Conservation (phyloP, 2,329 filamentous ascomycete genomes). For the Parafenestella ontariensis region DNA sequence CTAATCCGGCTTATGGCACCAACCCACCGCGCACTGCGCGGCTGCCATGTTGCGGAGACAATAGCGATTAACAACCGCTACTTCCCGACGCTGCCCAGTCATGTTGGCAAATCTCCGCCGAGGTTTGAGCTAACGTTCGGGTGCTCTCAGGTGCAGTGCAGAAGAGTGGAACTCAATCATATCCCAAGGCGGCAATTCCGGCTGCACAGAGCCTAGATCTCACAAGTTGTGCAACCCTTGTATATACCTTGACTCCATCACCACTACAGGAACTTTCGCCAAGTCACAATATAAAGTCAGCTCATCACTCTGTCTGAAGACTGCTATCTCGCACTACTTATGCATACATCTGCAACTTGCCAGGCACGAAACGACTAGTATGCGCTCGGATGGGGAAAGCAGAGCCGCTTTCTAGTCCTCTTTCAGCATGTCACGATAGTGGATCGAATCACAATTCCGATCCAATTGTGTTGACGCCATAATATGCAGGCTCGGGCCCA, state of each 20-base stretch:
- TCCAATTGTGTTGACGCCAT: slow-evolving; percentile 32
- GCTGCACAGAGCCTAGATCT: slow-evolving; percentile 18
- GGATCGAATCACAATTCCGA: slow-evolving; percentile 27
- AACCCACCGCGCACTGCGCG: slow-evolving; percentile 43
- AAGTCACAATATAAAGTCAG: not conserved
- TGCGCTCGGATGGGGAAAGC: slow-evolving; percentile 45
- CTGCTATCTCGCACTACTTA: not conserved
- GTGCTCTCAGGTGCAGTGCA: slow-evolving; percentile 25
- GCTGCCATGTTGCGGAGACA: slow-evolving; percentile 16
- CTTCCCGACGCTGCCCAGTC: slow-evolving; percentile 4
- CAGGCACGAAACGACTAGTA: slow-evolving; percentile 31
- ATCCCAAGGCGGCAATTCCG: slow-evolving; percentile 12
- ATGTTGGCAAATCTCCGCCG: slow-evolving; percentile 19
- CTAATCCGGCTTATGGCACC: slow-evolving; percentile 10
- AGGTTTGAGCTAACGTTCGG: slow-evolving; percentile 22
- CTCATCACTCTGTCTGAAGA: not conserved
- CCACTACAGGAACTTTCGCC: slow-evolving; percentile 1
- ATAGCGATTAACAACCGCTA: slow-evolving; percentile 10
- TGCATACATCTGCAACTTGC: slow-evolving; percentile 20
- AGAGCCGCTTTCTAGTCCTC: slow-evolving; percentile 39
- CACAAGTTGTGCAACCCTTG: slow-evolving; percentile 13
- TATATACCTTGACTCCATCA: slow-evolving; percentile 6
- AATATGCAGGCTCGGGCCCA: slow-evolving; percentile 27
- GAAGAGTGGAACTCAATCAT: slow-evolving; percentile 25
- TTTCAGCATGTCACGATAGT: slow-evolving; percentile 17